Base-by-base conservation (phyloP, 1,284 basidiomycete genomes). In the Trichosporon sp. region DNA sequence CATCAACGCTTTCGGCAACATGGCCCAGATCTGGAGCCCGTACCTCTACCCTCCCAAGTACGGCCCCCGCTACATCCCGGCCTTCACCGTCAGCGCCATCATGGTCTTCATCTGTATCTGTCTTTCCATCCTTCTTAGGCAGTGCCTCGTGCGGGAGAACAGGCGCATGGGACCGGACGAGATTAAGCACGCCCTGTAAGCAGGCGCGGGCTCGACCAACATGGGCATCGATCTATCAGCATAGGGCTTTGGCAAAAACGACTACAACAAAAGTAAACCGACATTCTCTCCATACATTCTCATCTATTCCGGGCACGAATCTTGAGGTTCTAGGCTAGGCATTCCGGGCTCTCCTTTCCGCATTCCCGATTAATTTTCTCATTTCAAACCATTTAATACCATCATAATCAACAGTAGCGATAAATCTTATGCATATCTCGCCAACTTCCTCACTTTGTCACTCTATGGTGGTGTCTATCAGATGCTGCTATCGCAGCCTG, bases 21-120 rank as follows among this genome's bases (percentile, higher is more conserved):
- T 74, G 36, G 71, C 70, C n/a, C 73, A 74, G 62, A 69, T 76
- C 60, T 76, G 72, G 72, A 69, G 70, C 9, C 73, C 73, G 2
- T 76, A 74, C 66, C 62, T 76, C 11, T 74, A 73, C 70, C 65
- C 66, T n/a, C 66, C 67, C 11, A 65, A 44, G 29, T 67, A 72
- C 29, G 64, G 61, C 3, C 74, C 74, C 7, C 49, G 58, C 16
- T 74, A 75, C 69, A 65, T 67, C 34, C 54, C 71, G n/a, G 74
- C 74, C 1, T 76, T 73, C 61, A 44, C 63, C 37, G 67, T 67
- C 32, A 74, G 74, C 60, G 59, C 69, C 27, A 60, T 67, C 59
- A 74, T 76, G 71, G 58, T 65, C 29, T 65, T 65, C 23, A 73
- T 76, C 0, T 69, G 68, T 0, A 57, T 65, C 25, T 65, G 64